These are phyloP conservation scores for Phymatotrichopsis omnivora DNA, from an alignment of 2,329 filamentous ascomycete genomes.

Conservation along the genomic window DNA sequence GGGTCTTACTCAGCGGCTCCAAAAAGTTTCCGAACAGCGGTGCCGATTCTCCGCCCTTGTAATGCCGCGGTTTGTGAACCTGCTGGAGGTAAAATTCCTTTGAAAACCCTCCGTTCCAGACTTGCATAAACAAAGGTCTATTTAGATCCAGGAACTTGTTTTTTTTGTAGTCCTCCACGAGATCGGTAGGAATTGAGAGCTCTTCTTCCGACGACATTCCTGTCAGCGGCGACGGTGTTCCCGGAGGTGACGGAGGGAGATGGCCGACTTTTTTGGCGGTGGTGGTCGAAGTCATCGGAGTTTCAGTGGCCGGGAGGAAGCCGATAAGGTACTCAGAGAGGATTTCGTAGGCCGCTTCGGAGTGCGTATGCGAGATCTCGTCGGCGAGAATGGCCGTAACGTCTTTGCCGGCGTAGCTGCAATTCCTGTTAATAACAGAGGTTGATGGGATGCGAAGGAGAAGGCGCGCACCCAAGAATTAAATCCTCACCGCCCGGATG, in stretches of 20 bases:
- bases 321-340: conserved; percentile 79
- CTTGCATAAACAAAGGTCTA: conserved; percentile 72
- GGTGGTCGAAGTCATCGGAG: too few species aligned
- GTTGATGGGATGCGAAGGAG: neutral
- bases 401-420: conserved; percentile 69
- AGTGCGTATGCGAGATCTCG: conserved; percentile 70
- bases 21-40: conserved; percentile 96
- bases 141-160: conserved; percentile 91
- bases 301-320: conserved; percentile 53
- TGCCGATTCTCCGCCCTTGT: conserved; percentile 83
- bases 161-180: conserved; percentile 63
- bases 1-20: conserved; percentile 90
- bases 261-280: conserved; percentile 7
- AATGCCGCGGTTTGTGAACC: conserved; percentile 89
- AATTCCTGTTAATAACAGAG: conserved; percentile 9
- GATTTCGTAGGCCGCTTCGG: conserved; percentile 90
- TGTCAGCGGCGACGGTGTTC: conserved; percentile 41
- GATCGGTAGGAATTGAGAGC: conserved; percentile 74
- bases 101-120: conserved; percentile 77
- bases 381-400: conserved; percentile 74
- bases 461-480: conserved; percentile 53
- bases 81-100: conserved; percentile 98
- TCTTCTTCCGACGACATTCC: conserved; percentile 88
- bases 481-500: conserved; percentile 86
- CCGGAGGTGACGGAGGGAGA: conserved; percentile 22